Evolutionary conservation across 768 basidiomycete species (phyloP), one percentile per base, ranked within the genome.

Genomic region (Amyloporia xantha): DNA sequence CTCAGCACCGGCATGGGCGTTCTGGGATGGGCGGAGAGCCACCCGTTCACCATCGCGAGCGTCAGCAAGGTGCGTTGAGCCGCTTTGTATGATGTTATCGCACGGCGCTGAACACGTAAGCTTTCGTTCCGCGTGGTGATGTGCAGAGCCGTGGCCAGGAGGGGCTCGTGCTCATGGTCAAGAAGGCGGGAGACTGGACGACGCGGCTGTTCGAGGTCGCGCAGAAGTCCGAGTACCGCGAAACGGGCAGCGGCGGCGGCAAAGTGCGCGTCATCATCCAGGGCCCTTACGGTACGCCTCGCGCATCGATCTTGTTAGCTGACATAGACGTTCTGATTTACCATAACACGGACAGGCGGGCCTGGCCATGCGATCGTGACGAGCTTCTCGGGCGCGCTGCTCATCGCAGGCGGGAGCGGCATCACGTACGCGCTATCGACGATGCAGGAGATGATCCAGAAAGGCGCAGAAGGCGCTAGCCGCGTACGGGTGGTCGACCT

Each of bases 321-420:
- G n/a, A n/a, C n/a, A n/a, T n/a, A n/a, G n/a, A n/a, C n/a, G n/a
- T n/a, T n/a, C n/a, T n/a, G n/a, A n/a, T n/a, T n/a, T n/a, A n/a
- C n/a, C n/a, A n/a, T n/a, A n/a, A n/a, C n/a, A n/a, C n/a, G n/a
- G n/a, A n/a, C 56, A 72, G 66, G 76, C 53, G 70, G 73, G 35
- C 54, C 71, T 30, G 64, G 75, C 10, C 71, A 81, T 54, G 67
- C 70, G 0, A 57, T 82, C 15, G 67, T 74, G 47, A 60, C 71
- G 1, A 72, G 71, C 39, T 82, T 74, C 65, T 75, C 78, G 0
- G 72, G 74, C 1, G 73, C 78, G 9, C 52, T 83, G 51, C 69
- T 84, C 51, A 62, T 82, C 36, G 77, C 76, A 4, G 82, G 79
- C 10, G 83, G 82, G 7, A 76, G 75, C 17, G 82, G 82, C 2